These are phyloP conservation scores for Punica granatum DNA, from an alignment of 345 rosid genomes.

Conservation along the genomic window DNA sequence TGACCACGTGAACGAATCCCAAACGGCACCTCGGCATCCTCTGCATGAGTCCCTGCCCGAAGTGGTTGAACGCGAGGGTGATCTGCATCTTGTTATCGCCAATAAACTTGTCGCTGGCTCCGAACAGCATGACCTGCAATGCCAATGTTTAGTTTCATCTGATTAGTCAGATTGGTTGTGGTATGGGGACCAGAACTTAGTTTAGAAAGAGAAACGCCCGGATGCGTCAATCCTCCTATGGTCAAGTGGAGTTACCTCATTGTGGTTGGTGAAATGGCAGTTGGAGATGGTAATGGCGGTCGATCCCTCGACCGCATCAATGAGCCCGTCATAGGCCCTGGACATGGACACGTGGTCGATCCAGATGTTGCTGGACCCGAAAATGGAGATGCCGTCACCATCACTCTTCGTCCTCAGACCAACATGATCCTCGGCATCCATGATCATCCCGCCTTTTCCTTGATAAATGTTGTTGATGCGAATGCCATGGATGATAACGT, in stretches of 20 bases:
- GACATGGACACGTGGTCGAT: slow-evolving; percentile 76
- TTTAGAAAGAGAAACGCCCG: no score
- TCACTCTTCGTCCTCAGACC: slow-evolving; percentile 63
- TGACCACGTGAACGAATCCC: slow-evolving; percentile 60
- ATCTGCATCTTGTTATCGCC: slow-evolving; percentile 53
- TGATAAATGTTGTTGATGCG: slow-evolving; percentile 46
- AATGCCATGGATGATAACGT: slow-evolving; percentile 59
- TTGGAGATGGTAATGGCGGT: slow-evolving; percentile 82
- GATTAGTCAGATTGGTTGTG: no score
- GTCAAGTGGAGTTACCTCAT: slow-evolving; percentile 33
- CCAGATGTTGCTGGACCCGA: slow-evolving; percentile 57
- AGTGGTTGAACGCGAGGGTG: slow-evolving; percentile 72
- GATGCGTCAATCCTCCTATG: no score
- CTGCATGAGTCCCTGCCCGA: slow-evolving; percentile 47
- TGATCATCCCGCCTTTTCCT: slow-evolving; percentile 50
- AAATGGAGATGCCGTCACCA: slow-evolving; percentile 75
- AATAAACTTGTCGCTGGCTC: slow-evolving; percentile 32
- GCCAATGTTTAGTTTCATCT: not conserved
- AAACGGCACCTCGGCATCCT: slow-evolving; percentile 52
- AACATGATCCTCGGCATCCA: slow-evolving; percentile 46
- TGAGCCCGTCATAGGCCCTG: slow-evolving; percentile 52
- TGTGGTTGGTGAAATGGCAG: slow-evolving; percentile 66
- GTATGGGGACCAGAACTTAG: not conserved
- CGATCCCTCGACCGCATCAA: slow-evolving; percentile 63
- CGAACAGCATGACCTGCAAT: slow-evolving; percentile 68